These are phyloP conservation scores for Suhomyces choctaworum DNA, from an alignment of 1,139 yeast species.

Conservation along the genomic window DNA sequence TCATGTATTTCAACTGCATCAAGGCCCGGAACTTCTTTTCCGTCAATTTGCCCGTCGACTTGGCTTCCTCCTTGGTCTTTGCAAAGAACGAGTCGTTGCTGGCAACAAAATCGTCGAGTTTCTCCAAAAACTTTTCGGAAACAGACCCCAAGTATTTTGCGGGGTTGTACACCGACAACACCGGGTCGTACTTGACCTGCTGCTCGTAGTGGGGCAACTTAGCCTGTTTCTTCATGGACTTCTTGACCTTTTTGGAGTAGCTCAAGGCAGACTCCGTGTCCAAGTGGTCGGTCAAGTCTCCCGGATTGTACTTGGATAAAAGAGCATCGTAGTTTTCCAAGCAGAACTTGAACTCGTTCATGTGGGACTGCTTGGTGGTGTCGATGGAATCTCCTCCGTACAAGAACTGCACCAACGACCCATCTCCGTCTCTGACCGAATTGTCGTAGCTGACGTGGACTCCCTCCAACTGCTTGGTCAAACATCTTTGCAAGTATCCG, in stretches of 20 bases:
- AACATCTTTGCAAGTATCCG: conserved; percentile 97
- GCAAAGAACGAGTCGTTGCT: conserved; percentile 56
- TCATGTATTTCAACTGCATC: conserved; percentile 98
- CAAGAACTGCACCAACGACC: conserved; percentile 87
- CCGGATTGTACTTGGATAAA: conserved; percentile 84
- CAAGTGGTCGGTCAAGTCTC: conserved; percentile 66
- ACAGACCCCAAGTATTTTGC: conserved; percentile 90
- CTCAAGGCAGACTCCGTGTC: conserved; percentile 80
- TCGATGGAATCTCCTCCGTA: conserved; percentile 98
- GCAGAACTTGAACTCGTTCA: conserved; percentile 93
- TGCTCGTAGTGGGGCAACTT: conserved; percentile 65
- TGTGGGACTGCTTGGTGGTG: conserved; percentile 90
- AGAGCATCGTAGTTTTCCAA: conserved; percentile 87
- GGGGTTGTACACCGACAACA: conserved; percentile 81
- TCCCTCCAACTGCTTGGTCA: conserved; percentile 97
- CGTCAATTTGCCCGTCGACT: conserved; percentile 52
- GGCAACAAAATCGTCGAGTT: conserved; percentile 69
- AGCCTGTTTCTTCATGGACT: conserved; percentile 67
- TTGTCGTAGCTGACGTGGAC: conserved; percentile 93
- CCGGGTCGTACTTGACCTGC: conserved; percentile 79
- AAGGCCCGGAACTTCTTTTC: conserved; percentile 92
- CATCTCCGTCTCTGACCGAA: conserved; percentile 95
- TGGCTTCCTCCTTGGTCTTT: conserved; percentile 49
- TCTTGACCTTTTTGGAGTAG: conserved; percentile 80
- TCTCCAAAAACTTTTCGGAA: conserved; percentile 83